These are phyloP conservation scores for Cladobotryum protrusum DNA, from an alignment of 2,329 filamentous ascomycete genomes.

Conservation along the genomic window DNA sequence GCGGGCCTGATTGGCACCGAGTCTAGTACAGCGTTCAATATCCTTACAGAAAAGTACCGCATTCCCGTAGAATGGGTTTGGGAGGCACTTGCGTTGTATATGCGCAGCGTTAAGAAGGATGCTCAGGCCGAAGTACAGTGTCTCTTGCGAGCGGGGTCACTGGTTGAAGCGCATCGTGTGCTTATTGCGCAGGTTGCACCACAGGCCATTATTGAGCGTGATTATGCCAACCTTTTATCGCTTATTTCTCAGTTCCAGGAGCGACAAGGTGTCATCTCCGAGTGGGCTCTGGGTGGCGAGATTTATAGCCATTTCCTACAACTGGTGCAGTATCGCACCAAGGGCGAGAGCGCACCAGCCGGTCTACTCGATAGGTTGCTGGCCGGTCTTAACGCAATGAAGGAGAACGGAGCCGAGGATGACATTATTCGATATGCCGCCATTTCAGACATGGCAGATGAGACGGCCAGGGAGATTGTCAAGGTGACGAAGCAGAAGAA, in stretches of 20 bases:
- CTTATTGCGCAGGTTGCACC: constrained; percentile 79
- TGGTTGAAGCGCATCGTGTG: constrained; percentile 76
- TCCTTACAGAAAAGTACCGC: constrained; percentile 57
- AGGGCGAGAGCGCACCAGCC: constrained; percentile 34
- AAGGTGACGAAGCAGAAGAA: constrained; percentile 48
- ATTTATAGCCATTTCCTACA: constrained; percentile 64
- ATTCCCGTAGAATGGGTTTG: constrained; percentile 78
- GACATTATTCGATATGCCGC: constrained; percentile 59
- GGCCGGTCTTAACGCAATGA: constrained; percentile 49
- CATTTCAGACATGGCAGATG: constrained; percentile 72
- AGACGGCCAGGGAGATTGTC: constrained; percentile 61
- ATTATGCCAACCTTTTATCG: constrained; percentile 63
- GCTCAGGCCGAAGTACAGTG: constrained; percentile 67
- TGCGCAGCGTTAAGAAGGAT: constrained; percentile 65
- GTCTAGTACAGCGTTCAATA: constrained; percentile 48
- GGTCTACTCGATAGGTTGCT: constrained; percentile 51
- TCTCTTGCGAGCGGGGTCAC: constrained; percentile 70
- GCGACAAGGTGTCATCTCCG: constrained; percentile 54
- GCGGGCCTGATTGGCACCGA: constrained; percentile 59
- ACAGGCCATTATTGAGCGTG: constrained; percentile 70
- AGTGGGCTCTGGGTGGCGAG: constrained; percentile 74
- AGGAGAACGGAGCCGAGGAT: constrained; percentile 35
- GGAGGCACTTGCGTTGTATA: constrained; percentile 78
- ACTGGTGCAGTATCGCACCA: constrained; percentile 40
- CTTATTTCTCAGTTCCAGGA: constrained; percentile 67